Percentiles rank a stretch among this genome's conserved stretches.
These are phyloP conservation scores for Candida loeiensis DNA, from an alignment of 805 yeast species.

Conservation along the genomic window DNA sequence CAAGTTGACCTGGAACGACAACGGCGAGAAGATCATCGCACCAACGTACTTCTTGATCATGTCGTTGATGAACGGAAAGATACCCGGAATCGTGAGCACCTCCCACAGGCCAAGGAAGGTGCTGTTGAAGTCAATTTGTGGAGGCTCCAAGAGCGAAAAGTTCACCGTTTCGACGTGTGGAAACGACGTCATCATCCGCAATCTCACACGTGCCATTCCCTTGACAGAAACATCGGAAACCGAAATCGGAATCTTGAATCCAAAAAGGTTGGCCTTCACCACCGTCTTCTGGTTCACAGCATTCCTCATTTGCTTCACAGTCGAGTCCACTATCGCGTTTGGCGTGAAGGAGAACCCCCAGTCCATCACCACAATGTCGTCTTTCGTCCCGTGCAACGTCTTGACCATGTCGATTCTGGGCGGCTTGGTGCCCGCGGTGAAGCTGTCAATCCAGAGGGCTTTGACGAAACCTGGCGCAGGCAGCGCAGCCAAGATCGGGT, in stretches of 20 bases:
- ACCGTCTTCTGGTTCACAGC: constrained; percentile 79
- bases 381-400: constrained; percentile 83
- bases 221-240: constrained; percentile 78
- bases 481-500: constrained; percentile 74
- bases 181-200: constrained; percentile 84
- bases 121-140: constrained; percentile 80
- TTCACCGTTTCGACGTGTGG: constrained; percentile 94
- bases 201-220: constrained; percentile 71
- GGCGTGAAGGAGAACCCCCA: constrained; percentile 94
- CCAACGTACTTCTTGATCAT: constrained; percentile 86
- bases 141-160: constrained; percentile 80
- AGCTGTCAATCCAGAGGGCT: constrained; percentile 77
- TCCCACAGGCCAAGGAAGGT: constrained; percentile 83
- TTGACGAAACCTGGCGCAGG: constrained; percentile 82
- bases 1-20: constrained; percentile 87
- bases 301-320: constrained; percentile 78
- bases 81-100: constrained; percentile 80
- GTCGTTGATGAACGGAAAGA: constrained; percentile 75
- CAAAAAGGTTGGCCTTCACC: constrained; percentile 78
- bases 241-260: constrained; percentile 72
- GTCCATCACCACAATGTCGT: constrained; percentile 95
- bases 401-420: constrained; percentile 89
- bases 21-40: constrained; percentile 82
- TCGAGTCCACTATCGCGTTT: constrained; percentile 79
- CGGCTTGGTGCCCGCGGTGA: constrained; percentile 94